Conservation (phyloP, 768 basidiomycete species). For the Suillus subalutaceus region DNA sequence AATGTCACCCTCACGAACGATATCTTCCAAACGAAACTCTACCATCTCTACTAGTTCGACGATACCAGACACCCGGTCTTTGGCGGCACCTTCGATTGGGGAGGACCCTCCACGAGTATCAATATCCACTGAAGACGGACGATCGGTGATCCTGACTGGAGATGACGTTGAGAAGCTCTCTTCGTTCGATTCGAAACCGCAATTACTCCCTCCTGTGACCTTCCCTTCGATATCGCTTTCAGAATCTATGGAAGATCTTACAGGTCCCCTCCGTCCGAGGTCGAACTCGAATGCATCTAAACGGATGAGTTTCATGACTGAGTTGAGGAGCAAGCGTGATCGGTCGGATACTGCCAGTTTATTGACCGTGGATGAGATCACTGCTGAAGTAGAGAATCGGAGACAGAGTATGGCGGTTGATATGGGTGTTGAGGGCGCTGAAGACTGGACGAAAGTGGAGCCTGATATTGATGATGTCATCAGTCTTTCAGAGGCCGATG, state of each 20-base stretch:
- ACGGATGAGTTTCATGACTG: slow-evolving; percentile 81
- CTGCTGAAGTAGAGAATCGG: slow-evolving; percentile 84
- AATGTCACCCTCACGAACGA: slow-evolving; percentile 44
- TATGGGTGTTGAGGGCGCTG: slow-evolving; percentile 49
- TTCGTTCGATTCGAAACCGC: slow-evolving; percentile 42
- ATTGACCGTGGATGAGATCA: slow-evolving; percentile 97
- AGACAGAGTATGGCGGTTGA: slow-evolving; percentile 53
- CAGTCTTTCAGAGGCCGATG: slow-evolving; percentile 47
- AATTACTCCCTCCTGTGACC: slow-evolving; percentile 76
- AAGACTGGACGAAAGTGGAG: slow-evolving; percentile 80
- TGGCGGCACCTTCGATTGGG: slow-evolving; percentile 19
- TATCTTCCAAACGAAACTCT: slow-evolving; percentile 52
- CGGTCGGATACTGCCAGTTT: slow-evolving; percentile 87
- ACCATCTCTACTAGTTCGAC: slow-evolving; percentile 31
- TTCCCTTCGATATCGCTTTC: slow-evolving; percentile 80
- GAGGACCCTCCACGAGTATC: slow-evolving; percentile 74
- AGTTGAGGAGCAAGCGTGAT: slow-evolving; percentile 81
- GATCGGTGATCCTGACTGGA: slow-evolving; percentile 60
- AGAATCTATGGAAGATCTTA: slow-evolving; percentile 70
- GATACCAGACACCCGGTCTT: slow-evolving; percentile 40
- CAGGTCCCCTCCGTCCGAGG: slow-evolving; percentile 37
- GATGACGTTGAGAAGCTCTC: slow-evolving; percentile 44
- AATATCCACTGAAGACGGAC: slow-evolving; percentile 73
- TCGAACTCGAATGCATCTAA: slow-evolving; percentile 54
- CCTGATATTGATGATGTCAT: slow-evolving; percentile 51